phyloP scores from a whole-genome alignment of 2,329 filamentous ascomycete species.

The Stagonosporopsis rhizophila region DNA sequence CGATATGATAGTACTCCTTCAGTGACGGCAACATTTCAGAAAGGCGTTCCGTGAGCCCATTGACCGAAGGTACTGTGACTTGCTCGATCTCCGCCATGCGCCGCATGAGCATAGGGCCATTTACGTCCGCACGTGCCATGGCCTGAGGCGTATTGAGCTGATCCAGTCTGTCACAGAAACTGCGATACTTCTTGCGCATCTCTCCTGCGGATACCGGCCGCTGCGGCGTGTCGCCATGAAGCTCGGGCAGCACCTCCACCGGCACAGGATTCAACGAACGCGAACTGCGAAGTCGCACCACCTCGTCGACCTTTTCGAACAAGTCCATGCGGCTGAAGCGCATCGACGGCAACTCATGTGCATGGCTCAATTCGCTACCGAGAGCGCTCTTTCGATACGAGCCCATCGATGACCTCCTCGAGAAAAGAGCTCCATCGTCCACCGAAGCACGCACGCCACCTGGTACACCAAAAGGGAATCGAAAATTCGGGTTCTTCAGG shows the following conservation, averaged over 20 bases:
- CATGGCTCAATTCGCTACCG: conserved; percentile 32
- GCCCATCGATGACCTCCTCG: conserved; percentile 29
- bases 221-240: conserved; percentile 42
- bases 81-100: conserved; percentile 54
- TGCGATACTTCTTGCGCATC: conserved; percentile 55
- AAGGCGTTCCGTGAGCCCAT: conserved; percentile 54
- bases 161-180: conserved; percentile 55
- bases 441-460: conserved; percentile 28
- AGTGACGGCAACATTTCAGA: conserved; percentile 56
- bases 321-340: conserved; percentile 58
- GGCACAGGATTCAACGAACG: conserved; percentile 47
- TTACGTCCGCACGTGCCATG: conserved; percentile 18
- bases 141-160: conserved; percentile 35
- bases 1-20: conserved; percentile 47
- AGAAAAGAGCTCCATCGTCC: conserved; percentile 31
- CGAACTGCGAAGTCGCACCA: conserved; percentile 48
- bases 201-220: conserved; percentile 46
- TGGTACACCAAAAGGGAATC: conserved; percentile 30
- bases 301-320: conserved; percentile 55
- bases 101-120: conserved; percentile 23
- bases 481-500: conserved; percentile 39
- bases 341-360: conserved; percentile 54
- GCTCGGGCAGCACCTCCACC: conserved; percentile 37
- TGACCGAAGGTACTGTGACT: conserved; percentile 56
- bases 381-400: conserved; percentile 32